Base-by-base conservation (phyloP, 106 monocot species). In the Allium sativum region DNA sequence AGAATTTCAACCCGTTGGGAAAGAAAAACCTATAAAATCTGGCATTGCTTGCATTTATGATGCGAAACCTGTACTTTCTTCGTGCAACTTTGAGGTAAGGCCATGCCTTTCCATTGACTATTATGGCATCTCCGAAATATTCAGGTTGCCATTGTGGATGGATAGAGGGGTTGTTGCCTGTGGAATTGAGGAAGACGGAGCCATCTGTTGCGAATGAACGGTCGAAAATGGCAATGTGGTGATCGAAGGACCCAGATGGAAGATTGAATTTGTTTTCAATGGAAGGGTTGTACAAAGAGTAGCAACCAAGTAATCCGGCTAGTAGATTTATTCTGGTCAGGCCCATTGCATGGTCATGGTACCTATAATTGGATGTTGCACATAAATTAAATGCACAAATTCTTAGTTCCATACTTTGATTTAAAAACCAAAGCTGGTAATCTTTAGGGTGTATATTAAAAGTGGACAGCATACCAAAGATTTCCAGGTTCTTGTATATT, bases 141-240 rank as follows among this genome's bases (percentile, higher is more conserved):
- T 95, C 94, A 7, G 94, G 94, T 66, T 88, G 93, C 93, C 93
- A 93, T 45, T 92, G 82, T 21, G 91, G 93, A 71, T 94, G 94
- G 64, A 90, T 75, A 44, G 18, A 16, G 3, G 94, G 94, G 63
- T 79, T 74, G 69, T 82, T 54, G 16, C 95, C 94, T 2, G 86
- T 90, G 60, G 70, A 53, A 66, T 96, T 96, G 79, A 96, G 75
- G 77, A 76, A 96, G 69, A 96, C 53, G 45, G 90, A 76, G 64
- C 94, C 94, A 52, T 95, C 81, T 11, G 64, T 54, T 65, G 40
- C 20, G 74, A 90, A 96, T 74, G 75, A 79, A 14, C 90, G 76
- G 66, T 96, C 95, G 48, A 77, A 84, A 75, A 96, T 40, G 13
- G 84, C 8, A 51, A 96, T 77, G 20, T 66, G 46, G 22, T 74